These are phyloP conservation scores for Neoboletus subvelutipes DNA, from an alignment of 768 basidiomycete species.

Conservation along the genomic window DNA sequence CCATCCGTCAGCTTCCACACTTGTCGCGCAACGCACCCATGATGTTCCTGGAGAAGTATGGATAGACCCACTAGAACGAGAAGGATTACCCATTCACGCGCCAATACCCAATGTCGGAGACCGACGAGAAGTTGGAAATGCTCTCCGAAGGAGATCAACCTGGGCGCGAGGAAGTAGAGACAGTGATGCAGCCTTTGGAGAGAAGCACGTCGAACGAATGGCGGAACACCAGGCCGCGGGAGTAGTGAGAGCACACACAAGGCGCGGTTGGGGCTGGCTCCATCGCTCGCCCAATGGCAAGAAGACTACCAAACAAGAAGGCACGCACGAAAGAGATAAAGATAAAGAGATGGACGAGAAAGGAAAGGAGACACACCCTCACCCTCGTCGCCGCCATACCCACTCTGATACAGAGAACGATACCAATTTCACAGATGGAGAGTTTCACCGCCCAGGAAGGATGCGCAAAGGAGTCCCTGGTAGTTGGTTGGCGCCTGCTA, in stretches of 20 bases:
- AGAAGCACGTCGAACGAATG: conserved; percentile 28
- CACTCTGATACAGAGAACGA: conserved; percentile 15
- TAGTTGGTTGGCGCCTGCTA: conserved; percentile 15
- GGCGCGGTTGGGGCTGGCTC: conserved; percentile 27
- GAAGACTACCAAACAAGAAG: not conserved
- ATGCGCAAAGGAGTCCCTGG: conserved; percentile 19
- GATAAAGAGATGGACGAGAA: not conserved
- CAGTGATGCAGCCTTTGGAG: conserved; percentile 1
- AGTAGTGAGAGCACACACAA: conserved; percentile 46
- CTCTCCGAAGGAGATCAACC: conserved; percentile 20
- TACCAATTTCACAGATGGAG: not conserved
- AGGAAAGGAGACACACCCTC: conserved; percentile 8
- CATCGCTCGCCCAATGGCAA: conserved; percentile 8
- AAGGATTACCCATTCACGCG: conserved; percentile 52
- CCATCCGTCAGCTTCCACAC: conserved; percentile 13
- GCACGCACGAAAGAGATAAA: not conserved
- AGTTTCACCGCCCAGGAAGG: conserved; percentile 6
- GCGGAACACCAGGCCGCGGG: conserved; percentile 38
- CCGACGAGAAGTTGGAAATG: not conserved
- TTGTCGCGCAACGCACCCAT: conserved; percentile 30
- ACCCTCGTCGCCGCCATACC: conserved; percentile 1
- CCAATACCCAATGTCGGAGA: conserved; percentile 19
- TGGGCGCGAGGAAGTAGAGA: conserved; percentile 15
- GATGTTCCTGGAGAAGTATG: conserved; percentile 51
- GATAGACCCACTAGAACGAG: conserved; percentile 63